phyloP scores from a whole-genome alignment of 2,329 filamentous ascomycete species.

The Boeremia exigua region DNA sequence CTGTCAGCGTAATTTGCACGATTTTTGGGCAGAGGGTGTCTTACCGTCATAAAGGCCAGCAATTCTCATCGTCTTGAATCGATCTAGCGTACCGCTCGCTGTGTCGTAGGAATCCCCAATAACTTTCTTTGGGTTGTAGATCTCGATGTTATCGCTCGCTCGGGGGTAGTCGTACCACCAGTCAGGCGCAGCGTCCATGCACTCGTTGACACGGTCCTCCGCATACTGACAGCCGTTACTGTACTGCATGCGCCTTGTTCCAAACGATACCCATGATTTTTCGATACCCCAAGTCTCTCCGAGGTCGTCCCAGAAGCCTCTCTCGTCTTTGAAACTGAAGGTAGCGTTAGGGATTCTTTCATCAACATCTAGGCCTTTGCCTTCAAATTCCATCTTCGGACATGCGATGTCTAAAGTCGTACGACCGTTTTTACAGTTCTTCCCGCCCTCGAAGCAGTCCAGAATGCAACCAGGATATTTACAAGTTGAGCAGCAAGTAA shows the following conservation, averaged over 20 bases:
- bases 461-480: neutral
- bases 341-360: neutral
- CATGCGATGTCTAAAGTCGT: neutral
- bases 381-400: neutral
- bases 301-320: neutral
- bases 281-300: neutral
- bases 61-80: neutral
- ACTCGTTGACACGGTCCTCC: neutral
- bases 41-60: neutral
- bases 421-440: neutral
- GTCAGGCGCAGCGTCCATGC: neutral
- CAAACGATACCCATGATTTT: neutral
- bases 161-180: neutral
- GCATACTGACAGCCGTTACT: neutral
- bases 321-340: neutral
- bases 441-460: neutral
- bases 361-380: neutral
- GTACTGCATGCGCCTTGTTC: neutral
- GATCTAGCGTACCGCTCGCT: neutral
- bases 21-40: neutral
- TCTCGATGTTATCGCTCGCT: neutral
- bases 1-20: too few relatives aligned
- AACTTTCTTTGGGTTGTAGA: neutral
- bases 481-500: neutral
- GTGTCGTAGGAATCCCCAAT: neutral